Evolutionary conservation across 2,329 filamentous ascomycete genomes (phyloP), one percentile per base, ranked within the genome.

Genomic region (Tolypocladium cylindrosporum): DNA sequence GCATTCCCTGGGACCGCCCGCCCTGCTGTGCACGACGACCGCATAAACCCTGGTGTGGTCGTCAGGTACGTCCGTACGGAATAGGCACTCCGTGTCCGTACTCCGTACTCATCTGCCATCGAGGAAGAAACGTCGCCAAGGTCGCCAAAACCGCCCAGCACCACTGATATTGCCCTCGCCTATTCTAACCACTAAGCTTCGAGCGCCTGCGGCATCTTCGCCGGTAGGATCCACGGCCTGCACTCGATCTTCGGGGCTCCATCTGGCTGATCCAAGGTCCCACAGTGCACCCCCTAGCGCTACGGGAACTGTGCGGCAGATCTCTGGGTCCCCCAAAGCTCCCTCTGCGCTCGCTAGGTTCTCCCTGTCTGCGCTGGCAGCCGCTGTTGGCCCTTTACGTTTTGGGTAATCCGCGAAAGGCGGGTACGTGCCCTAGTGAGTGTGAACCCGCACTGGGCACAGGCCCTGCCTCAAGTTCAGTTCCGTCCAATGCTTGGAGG

Each of bases 271-370:
- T 31, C 36, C 3, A 34, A 41, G 19, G 39, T 19, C 39, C 24
- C 39, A 55, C 53, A 55, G 53, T 55, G 53, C 53, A 31, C 24
- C 21, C 39, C 37, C 37, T 34, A 39, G 53, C 39, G 53, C 36
- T 14, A n/a, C 57, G 57, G 57, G 57, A 58, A 58, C 57, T 58
- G 57, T 58, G 57, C 57, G 57, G 57, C 57, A 58, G 52, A 58
- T 58, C 40, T 55, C 42, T 55, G 51, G 36, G 34, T 27, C 53
- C 21, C 11, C 24, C 24, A 31, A 7, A 10, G 45, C 45, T 31
- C 24, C 45, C 8, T 34, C 6, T 41, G 19, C 21, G 10, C 21
- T 21, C 27, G 19, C 21, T 36, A 8, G 13, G 31, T 7, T 34
- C 31, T 34, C 31, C 31, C 39, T 13, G 8, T n/a, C 31, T 45